These are phyloP conservation scores for Paraphysoderma sedebokerense DNA, from an alignment of 371 early-diverging fungal genomes.

Conservation along the genomic window DNA sequence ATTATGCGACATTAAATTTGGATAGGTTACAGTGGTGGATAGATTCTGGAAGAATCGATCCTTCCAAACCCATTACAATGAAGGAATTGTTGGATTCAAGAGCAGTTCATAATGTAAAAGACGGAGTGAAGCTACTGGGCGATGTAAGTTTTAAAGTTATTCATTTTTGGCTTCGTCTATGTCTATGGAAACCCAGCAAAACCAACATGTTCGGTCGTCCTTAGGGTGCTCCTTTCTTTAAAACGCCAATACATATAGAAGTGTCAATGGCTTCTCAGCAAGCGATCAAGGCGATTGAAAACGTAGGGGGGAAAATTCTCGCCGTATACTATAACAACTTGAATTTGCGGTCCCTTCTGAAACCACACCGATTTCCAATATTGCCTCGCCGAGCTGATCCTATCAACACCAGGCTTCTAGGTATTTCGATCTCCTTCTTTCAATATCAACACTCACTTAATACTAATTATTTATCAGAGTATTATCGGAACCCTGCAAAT, in stretches of 20 bases:
- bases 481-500: slow-evolving; percentile 40
- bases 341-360: slow-evolving; percentile 55
- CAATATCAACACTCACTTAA: background rate
- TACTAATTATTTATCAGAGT: slow-evolving; percentile 13
- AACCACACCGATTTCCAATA: slow-evolving; percentile 61
- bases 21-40: slow-evolving; percentile 87
- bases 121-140: slow-evolving; percentile 74
- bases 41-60: slow-evolving; percentile 64
- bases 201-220: background rate
- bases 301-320: slow-evolving; percentile 64
- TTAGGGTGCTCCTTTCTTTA: slow-evolving; percentile 47
- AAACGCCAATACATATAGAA: slow-evolving; percentile 54
- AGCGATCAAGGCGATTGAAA: slow-evolving; percentile 71
- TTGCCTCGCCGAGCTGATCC: slow-evolving; percentile 43
- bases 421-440: background rate
- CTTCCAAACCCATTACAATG: slow-evolving; percentile 65
- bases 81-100: slow-evolving; percentile 50
- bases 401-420: slow-evolving; percentile 14
- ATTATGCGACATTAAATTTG: slow-evolving; percentile 34
- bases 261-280: slow-evolving; percentile 63
- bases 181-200: background rate
- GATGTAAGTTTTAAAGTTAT: slow-evolving; percentile 26
- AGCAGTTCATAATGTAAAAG: slow-evolving; percentile 56
- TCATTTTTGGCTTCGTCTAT: background rate
- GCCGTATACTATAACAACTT: slow-evolving; percentile 59